Base-by-base conservation (phyloP, 805 yeast genomes). In the Metschnikowia lachancei region DNA sequence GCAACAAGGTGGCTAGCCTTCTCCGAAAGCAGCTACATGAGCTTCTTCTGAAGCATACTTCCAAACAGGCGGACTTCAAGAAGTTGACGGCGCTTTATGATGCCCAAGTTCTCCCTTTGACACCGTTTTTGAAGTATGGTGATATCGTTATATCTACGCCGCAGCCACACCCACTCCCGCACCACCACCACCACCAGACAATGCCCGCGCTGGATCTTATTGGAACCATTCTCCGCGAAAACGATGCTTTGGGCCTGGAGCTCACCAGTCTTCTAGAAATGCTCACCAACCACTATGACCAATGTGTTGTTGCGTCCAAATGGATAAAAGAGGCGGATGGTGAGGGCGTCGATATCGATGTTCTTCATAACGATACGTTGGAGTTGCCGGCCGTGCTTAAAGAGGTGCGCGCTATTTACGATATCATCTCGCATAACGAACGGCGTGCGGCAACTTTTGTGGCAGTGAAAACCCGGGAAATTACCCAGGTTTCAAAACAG, bases 231-330 rank as follows among this genome's bases (percentile, higher is more conserved):
- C 39, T 54, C 16, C 29, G 33, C 29, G 79, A 77, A 43, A 80
- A 78, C 50, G 56, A 65, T 13, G 67, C 71, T 1, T 58, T 81
- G 40, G 95, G 88, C 44, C 73, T 75, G 47, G 94, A 85, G 43
- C 73, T 88, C 64, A 95, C 87, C 0, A 74, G 77, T 2, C 69
- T 85, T 14, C 67, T 91, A 29, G 82, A 81, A 46, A 80, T 90
- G 57, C 68, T 90, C 39, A 84, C 96, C 10, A 80, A 79, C 44
- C 96, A 90, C 65, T 88, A 82, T 57, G 97, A 90, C 62, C 89
- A 87, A 59, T 86, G 95, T 54, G 55, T 67, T 11, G 66, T 77
- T 50, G 85, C 80, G 9, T 58, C 22, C 35, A 39, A 24, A 16
- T 50, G 49, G 49, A 17, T 32, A 13, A 26, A 33, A 33, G 36